phyloP scores from a whole-genome alignment of 495 filamentous ascomycete species.

The Penicillium longicatenatum region DNA sequence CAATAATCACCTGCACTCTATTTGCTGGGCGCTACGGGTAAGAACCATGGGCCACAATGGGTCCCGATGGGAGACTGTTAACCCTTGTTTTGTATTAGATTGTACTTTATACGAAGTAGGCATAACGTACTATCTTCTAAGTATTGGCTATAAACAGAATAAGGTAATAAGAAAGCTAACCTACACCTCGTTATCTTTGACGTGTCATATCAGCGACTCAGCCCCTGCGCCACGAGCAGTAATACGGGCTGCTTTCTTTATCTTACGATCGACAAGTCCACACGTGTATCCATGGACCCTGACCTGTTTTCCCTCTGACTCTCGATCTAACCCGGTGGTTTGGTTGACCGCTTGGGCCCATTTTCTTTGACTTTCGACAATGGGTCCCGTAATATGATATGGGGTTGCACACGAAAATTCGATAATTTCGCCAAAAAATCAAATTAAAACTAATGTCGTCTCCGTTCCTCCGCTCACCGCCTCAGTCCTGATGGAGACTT shows the following conservation, averaged over 20 bases:
- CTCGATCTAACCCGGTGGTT: not conserved
- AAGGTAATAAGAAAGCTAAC: not conserved
- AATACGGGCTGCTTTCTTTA: not conserved
- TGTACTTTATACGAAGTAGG: no score
- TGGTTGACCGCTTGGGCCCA: not conserved
- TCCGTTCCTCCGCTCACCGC: constrained; percentile 20
- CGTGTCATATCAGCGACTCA: constrained; percentile 21
- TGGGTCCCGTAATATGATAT: not conserved
- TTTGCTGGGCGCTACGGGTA: constrained; percentile 18
- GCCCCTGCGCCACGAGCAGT: constrained; percentile 13
- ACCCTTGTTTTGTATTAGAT: constrained; percentile 4
- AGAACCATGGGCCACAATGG: constrained; percentile 23
- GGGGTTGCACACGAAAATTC: not conserved
- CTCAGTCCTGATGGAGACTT: constrained; percentile 30
- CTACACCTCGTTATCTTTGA: constrained; percentile 13
- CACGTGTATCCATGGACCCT: constrained; percentile 25
- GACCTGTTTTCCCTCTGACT: not conserved
- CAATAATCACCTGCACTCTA: constrained; percentile 13
- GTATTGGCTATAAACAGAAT: not conserved
- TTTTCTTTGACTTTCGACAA: not conserved
- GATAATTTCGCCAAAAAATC: not conserved
- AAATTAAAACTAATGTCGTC: constrained; percentile 3
- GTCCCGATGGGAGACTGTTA: constrained; percentile 16
- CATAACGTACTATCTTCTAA: not conserved
- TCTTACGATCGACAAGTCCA: constrained; percentile 33